phyloP scores from a whole-genome alignment of 2,329 filamentous ascomycete genomes.

The Sporothrix pallida region DNA sequence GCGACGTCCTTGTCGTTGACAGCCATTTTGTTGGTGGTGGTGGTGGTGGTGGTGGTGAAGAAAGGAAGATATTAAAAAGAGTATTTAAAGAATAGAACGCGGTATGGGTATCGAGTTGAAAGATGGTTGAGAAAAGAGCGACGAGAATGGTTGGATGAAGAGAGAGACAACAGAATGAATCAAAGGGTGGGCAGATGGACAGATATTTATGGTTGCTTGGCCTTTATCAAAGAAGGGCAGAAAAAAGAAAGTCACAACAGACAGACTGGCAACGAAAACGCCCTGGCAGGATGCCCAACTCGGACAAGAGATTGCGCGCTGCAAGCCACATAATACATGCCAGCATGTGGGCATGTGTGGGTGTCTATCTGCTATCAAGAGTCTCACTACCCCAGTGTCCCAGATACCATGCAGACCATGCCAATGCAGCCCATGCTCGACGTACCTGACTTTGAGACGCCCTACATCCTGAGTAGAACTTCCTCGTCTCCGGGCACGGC shows the following conservation, averaged over 20 bases:
- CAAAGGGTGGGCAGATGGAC: not conserved
- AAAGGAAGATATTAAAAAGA: not conserved
- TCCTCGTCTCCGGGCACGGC: constrained; percentile 1
- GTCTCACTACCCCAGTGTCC: constrained; percentile 14
- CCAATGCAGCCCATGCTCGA: not conserved
- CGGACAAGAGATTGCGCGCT: constrained; percentile 18
- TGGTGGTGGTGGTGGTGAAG: not conserved
- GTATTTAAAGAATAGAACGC: not conserved
- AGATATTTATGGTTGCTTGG: constrained; percentile 30
- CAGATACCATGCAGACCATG: constrained; percentile 6
- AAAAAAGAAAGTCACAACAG: not conserved
- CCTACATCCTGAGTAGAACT: not conserved
- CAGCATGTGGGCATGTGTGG: constrained; percentile 10
- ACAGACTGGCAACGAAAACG: not conserved
- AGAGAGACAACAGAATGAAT: not conserved
- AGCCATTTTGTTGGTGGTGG: constrained; percentile 38
- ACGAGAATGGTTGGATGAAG: constrained; percentile 28
- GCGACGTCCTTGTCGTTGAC: constrained; percentile 52
- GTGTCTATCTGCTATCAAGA: not conserved
- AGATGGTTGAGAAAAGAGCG: constrained; percentile 28
- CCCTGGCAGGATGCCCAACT: not conserved
- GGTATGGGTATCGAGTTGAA: not conserved
- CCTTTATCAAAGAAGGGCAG: not conserved
- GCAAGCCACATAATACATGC: constrained; percentile 24
- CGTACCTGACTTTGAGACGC: not conserved